Evolutionary conservation across 768 basidiomycete species (phyloP), one percentile per base, ranked within the genome.

Genomic region (Atractiella rhizophila): DNA sequence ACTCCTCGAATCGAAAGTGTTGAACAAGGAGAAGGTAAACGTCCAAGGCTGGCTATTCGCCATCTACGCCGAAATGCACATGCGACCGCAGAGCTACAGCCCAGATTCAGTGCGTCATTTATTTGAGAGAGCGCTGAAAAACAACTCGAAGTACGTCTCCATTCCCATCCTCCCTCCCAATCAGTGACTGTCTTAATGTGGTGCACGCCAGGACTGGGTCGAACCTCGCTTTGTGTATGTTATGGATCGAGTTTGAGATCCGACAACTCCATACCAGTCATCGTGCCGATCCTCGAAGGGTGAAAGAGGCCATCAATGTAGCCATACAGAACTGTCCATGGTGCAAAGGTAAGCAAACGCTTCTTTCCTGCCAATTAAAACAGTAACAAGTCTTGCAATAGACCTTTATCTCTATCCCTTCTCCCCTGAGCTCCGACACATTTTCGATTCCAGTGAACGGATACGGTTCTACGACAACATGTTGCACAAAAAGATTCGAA

Each of bases 331-430:
- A 56, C 9, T 50, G 60, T 21, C 59, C 60, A 0, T 59, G 59
- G 42, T 56, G 54, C 40, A 60, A 60, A 48, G 51, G 60, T 61
- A 23, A 42, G 57, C n/a, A n/a, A n/a, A n/a, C n/a, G n/a, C n/a
- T n/a, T n/a, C n/a, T n/a, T 24, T 11, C 4, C 33, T 2, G 26
- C 4, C 7, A 11, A 18, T 33, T 31, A 5, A 27, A 21, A 1
- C 13, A 12, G n/a, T 8, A 9, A 4, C 4, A 15, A 24, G 8
- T 1, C 16, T 27, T 8, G 18, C 5, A 5, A 20, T 42, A 63
- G 62, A 50, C 4, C 49, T 63, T 28, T 61, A 62, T 46, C 49
- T 63, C 5, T 46, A 60, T 9, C 58, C 62, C 5, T 63, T 62
- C 43, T 44, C 54, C 0, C 51, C 55, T 0, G 18, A 47, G 0